Base-by-base conservation (phyloP, 495 filamentous ascomycete genomes). In the Penicillium cosmopolitanum region DNA sequence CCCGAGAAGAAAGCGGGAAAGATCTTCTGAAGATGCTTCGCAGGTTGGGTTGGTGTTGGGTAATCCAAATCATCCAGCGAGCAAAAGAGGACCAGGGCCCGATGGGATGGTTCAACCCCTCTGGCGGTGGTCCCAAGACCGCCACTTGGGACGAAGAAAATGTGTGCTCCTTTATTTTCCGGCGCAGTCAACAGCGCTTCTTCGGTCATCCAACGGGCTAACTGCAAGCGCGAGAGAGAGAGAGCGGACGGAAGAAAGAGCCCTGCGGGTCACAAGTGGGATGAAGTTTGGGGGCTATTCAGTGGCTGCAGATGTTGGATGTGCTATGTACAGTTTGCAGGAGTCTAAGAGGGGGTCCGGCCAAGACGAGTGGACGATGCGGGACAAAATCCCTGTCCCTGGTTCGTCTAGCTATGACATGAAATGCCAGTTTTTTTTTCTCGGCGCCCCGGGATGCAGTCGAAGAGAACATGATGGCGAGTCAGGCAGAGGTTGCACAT, bases 71-170 rank as follows among this genome's bases (percentile, higher is more conserved):
- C 54, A 56, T 44, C 57, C 51, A 53, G 36, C 48, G 23, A 67
- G 54, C 33, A 55, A 60, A 62, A 48, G 12, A 66, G 58, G 19
- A 62, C 61, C 51, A 38, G 52, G 58, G 66, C 71, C 75, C 71
- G 69, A 64, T 57, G 69, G 61, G 66, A 47, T 67, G 75, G 75
- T 59, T 70, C 68, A 64, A 60, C 65, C 68, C 62, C 63, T 73
- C 57, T 67, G 63, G 53, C 61, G 66, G 62, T 66, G 62, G 58
- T 56, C 54, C 56, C 54, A 6, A 34, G 31, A 55, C 57, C 54
- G 43, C 53, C 59, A 67, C 58, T 57, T 58, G 61, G 40, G 60
- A 62, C 31, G 47, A 40, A 47, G 58, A 9, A 18, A 46, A 47
- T 57, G 60, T 40, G 50, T 53, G 55, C 46, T 56, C 23, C 52